Conservation (phyloP, 768 basidiomycete species). For the Gymnopilus junonius region DNA sequence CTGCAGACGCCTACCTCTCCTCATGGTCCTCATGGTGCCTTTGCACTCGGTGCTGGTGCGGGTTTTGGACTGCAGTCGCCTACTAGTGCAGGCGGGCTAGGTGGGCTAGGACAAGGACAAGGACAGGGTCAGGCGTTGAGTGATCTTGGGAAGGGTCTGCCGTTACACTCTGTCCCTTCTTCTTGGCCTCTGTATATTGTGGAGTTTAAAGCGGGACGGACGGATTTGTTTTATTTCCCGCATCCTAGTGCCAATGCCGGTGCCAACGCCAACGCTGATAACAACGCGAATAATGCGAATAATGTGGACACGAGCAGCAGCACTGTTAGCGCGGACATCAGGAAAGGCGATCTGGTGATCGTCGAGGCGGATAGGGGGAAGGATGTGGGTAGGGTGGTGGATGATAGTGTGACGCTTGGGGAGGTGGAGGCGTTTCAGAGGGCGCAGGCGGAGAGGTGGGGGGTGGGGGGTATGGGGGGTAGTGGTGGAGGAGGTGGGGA, state of each 20-base stretch:
- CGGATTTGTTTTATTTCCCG: constrained; percentile 91
- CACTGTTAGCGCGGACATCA: constrained; percentile 54
- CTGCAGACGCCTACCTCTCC: constrained; percentile 27
- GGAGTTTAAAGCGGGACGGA: constrained; percentile 96
- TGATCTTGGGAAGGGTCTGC: constrained; percentile 90
- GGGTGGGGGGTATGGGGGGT: constrained; percentile 37
- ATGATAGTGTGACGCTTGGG: constrained; percentile 86
- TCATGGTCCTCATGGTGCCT: constrained; percentile 18
- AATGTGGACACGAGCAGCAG: no score
- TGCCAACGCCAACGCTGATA: no score
- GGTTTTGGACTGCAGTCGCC: no score
- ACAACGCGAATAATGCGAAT: no score
- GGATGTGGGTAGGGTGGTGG: constrained; percentile 90
- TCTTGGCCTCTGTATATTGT: constrained; percentile 94
- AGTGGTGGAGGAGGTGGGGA: constrained; percentile 38
- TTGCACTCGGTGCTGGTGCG: no score
- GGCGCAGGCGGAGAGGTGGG: constrained; percentile 64
- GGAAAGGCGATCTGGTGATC: constrained; percentile 90
- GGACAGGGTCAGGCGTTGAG: constrained; percentile 28
- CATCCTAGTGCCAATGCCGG: no score
- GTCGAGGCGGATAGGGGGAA: constrained; percentile 96
- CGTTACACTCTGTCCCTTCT: constrained; percentile 79
- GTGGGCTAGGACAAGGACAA: no score
- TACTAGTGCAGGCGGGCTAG: no score
- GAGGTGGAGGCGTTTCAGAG: constrained; percentile 93